Base-by-base conservation (phyloP, 2,329 filamentous ascomycete genomes). In the Raffaelea arxii region DNA sequence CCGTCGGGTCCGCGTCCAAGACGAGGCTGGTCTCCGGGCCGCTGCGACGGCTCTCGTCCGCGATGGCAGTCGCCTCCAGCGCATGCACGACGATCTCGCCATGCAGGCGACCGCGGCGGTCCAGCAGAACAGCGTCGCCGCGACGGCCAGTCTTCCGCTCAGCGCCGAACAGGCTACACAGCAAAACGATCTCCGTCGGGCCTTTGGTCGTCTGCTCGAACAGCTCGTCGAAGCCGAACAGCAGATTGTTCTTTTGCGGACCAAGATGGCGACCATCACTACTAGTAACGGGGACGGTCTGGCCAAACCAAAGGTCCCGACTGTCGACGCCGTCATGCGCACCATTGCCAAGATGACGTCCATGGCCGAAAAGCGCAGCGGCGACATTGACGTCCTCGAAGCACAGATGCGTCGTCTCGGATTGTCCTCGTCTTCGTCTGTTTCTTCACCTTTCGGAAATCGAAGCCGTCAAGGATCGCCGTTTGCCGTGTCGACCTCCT, bases 271-370 rank as follows among this genome's bases (percentile, higher is more conserved):
- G 1, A 67, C 76, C 2, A 71, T 73, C 7, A 30, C 27, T 12
- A 36, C 32, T 12, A 36, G 14, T 18, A 36, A 36, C 16, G 32
- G 32, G 7, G 7, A 9, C 6, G 14, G 74, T 71, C 18, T 67
- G 66, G 46, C 61, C 67, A 4, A 67, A 36, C 75, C 69, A 54
- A 74, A 65, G 47, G 77, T 82, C 4, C 92, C 92, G 0, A 96
- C 90, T 0, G 86, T 96, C 10, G 92, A 96, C 56, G 87, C 88
- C 0, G 86, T 98, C 19, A 83, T 90, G 55, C 86, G 86, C 49
- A 98, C 92, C 1, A 94, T 98, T 54, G 72, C 74, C 48, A 95
- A 92, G 59, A 90, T 98, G 84, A 96, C 90, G 27, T 77, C 72
- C 49, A 91, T 96, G 83, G 86, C 86, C 0, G 87, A 97, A 70